Evolutionary conservation across 2,329 filamentous ascomycete species (phyloP), one percentile per base, ranked within the genome.

Genomic region (Fusarium falciforme): DNA sequence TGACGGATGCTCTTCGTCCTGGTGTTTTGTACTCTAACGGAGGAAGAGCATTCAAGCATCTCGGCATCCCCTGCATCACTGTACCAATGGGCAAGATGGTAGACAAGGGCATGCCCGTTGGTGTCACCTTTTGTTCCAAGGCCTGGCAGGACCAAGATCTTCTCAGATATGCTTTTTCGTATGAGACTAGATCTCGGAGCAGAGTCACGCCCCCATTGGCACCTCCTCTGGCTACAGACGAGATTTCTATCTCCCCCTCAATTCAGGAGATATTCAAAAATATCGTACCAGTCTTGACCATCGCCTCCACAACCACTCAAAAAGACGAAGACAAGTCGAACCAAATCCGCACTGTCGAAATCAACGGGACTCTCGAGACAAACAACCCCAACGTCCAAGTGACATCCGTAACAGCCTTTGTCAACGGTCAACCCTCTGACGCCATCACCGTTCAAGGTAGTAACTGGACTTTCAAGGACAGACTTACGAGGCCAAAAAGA

Each of bases 11-110:
- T 4, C 73, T 77, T 67, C 67, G 67, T 0, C 77, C 89, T 57
- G 88, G 89, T 0, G 84, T 89, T 6, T 85, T 84, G 44, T 90
- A 89, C 67, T 85, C 84, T 0, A 88, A 89, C 64, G 88, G 88
- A 1, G 89, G 89, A 61, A 80, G 87, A 2, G 86, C 85, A 0
- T 80, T 90, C 1, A 81, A 88, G 12, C 88, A 90, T 63, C 80
- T 89, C 3, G 88, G 89, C 1, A 83, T 90, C 0, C 89, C 89
- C 0, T 88, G 86, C 0, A 83, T 90, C 2, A 87, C 83, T 0
- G 86, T 89, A 0, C 84, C 87, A 0, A 90, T 90, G 88, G 88
- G 88, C 0, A 66, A 83, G 1, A 83, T 89, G 80, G 74, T 70
- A 1, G 80, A 84, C 10, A 86, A 82, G 55, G 70, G 76, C 1